A percentile compares a stretch with the other conserved stretches of the same genome.
Conservation (phyloP, 2,329 filamentous ascomycete genomes). For the Hirsutella thompsonii region DNA sequence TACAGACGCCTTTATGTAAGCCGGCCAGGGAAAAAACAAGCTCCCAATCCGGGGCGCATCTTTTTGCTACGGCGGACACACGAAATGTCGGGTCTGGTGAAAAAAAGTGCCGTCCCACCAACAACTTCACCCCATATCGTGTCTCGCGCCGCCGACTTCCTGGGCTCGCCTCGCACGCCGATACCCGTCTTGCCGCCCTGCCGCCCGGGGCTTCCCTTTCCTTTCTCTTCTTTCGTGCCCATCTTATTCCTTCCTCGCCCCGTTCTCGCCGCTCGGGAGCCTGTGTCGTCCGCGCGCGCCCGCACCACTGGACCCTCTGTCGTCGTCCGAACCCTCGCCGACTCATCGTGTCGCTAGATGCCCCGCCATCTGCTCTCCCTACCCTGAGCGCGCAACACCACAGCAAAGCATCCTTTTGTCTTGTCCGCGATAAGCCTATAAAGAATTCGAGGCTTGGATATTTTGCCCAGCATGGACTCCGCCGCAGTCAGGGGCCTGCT, state of each 20-base stretch:
- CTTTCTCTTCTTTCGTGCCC: not conserved
- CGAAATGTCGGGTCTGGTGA: constrained; percentile 1
- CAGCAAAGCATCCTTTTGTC: not conserved
- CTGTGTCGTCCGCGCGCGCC: not conserved
- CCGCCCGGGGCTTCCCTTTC: not conserved
- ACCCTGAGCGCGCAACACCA: constrained; percentile 3
- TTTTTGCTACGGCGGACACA: not conserved
- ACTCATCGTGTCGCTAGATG: constrained; percentile 1
- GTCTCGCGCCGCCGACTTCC: not conserved
- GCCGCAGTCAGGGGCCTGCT: constrained; percentile 64
- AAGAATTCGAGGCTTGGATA: too few species aligned
- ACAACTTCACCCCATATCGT: not conserved
- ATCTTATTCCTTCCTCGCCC: not conserved
- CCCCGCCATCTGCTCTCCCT: constrained; percentile 4
- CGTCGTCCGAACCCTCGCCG: not conserved
- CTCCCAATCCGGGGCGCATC: not conserved
- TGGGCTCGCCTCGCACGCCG: not conserved
- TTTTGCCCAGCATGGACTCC: constrained; percentile 49
- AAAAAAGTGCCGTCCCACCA: constrained; percentile 1
- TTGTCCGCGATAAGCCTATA: too few species aligned
- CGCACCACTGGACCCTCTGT: not conserved
- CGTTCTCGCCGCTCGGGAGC: too few species aligned
- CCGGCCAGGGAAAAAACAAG: not conserved
- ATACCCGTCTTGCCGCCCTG: not conserved
- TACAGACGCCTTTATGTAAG: not conserved